These are phyloP conservation scores for Acephala macrosclerotiorum DNA, from an alignment of 2,329 filamentous ascomycete genomes.

Conservation along the genomic window DNA sequence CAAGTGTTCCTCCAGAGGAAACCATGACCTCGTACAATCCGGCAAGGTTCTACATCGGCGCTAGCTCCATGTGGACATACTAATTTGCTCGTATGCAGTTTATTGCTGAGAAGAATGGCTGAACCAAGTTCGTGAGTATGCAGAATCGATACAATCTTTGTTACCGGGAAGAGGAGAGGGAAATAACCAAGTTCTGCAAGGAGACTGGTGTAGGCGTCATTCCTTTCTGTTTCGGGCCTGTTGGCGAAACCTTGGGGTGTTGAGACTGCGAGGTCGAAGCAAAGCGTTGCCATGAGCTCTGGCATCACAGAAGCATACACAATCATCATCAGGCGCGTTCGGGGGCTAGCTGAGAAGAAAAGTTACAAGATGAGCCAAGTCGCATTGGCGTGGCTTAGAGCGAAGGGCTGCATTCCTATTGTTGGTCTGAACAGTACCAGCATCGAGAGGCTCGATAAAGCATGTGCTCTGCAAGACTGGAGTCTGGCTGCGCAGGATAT, in stretches of 20 bases:
- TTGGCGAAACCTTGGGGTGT: constrained; percentile 5
- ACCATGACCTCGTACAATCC: constrained; percentile 65
- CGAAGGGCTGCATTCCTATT: constrained; percentile 55
- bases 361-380: constrained; percentile 64
- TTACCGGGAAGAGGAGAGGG: constrained; percentile 64
- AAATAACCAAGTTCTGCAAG: constrained; percentile 53
- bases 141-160: constrained; percentile 61
- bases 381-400: constrained; percentile 59
- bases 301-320: constrained; percentile 50
- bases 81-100: constrained; percentile 59
- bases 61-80: constrained; percentile 56
- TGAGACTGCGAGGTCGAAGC: background rate
- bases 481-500: constrained; percentile 57
- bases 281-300: background rate
- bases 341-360: constrained; percentile 62
- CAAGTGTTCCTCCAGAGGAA: constrained; percentile 58
- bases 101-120: constrained; percentile 58
- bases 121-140: constrained; percentile 65
- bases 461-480: constrained; percentile 47
- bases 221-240: constrained; percentile 29
- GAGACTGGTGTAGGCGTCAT: constrained; percentile 52
- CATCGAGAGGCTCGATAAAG: constrained; percentile 58
- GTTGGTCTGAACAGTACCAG: constrained; percentile 56
- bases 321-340: constrained; percentile 59
- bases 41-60: constrained; percentile 65